phyloP scores from a whole-genome alignment of 169 alveolate species.

The Eimeria tenella region DNA sequence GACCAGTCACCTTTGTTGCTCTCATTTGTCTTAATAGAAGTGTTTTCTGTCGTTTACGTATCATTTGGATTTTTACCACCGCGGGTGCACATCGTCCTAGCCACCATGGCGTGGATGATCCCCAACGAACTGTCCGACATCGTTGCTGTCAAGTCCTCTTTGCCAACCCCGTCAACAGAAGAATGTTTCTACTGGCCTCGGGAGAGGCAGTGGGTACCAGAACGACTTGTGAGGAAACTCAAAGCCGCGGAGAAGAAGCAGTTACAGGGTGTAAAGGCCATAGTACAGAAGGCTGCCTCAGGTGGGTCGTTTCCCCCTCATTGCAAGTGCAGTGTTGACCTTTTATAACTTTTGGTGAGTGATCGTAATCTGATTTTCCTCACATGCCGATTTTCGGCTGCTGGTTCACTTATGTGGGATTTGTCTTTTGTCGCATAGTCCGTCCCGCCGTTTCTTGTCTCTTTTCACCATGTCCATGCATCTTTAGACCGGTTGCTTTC shows the following conservation, averaged over 20 bases:
- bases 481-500: too few species aligned
- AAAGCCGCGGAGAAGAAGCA: conserved; percentile 21
- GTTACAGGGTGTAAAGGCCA: conserved; percentile 48
- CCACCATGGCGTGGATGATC: conserved; percentile 63
- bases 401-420: too few species aligned
- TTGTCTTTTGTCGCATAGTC: too few species aligned
- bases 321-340: too few species aligned
- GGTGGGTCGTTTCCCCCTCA: conserved; percentile 4
- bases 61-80: neutral
- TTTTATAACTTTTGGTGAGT: too few species aligned
- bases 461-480: too few species aligned
- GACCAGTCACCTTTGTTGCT: neutral
- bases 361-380: too few species aligned
- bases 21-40: neutral
- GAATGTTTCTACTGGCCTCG: conserved; percentile 65
- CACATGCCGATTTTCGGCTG: too few species aligned
- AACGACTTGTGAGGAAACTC: conserved; percentile 52
- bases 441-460: too few species aligned
- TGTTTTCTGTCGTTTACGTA: neutral
- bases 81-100: neutral
- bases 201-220: conserved; percentile 71
- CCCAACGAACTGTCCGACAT: conserved; percentile 57
- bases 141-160: neutral
- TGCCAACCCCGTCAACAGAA: conserved; percentile 75
- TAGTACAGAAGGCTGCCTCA: conserved; percentile 72